Conservation (phyloP, 805 yeast species). For the Lachancea dasiensis region DNA sequence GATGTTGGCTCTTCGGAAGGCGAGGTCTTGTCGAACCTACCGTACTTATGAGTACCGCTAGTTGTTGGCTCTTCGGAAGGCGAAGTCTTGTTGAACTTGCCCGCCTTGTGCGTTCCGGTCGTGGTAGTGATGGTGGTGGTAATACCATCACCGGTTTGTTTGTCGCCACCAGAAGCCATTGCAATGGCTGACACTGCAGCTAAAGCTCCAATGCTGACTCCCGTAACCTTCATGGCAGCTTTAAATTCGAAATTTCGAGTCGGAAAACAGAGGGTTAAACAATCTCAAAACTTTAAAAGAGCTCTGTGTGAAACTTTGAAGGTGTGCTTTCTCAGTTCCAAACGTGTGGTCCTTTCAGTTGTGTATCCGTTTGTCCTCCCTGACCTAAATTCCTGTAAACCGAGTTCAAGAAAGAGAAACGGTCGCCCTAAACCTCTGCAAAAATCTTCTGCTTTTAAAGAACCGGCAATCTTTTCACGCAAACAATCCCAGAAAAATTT, state of each 20-base stretch:
- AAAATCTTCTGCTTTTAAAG: constrained; percentile 6
- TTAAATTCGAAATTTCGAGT: background rate
- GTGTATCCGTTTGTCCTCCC: constrained; percentile 8
- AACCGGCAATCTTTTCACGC: constrained; percentile 1
- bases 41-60: constrained; percentile 52
- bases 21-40: constrained; percentile 45
- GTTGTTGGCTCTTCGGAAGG: constrained; percentile 28
- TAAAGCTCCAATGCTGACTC: constrained; percentile 37
- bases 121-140: constrained; percentile 35
- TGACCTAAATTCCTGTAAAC: constrained; percentile 2
- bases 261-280: background rate
- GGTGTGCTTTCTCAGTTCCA: background rate
- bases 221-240: constrained; percentile 38
- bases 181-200: constrained; percentile 34
- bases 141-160: constrained; percentile 44
- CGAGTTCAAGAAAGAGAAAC: no score
- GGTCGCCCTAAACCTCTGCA: no score
- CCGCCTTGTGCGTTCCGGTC: constrained; percentile 46
- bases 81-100: constrained; percentile 45
- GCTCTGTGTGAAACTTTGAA: background rate
- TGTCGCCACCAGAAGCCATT: constrained; percentile 33
- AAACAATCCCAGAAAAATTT: background rate
- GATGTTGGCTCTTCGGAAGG: constrained; percentile 27
- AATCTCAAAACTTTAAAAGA: background rate
- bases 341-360: constrained; percentile 6